A percentile compares a stretch with the other conserved stretches of the same genome.
phyloP scores from a whole-genome alignment of 495 filamentous ascomycete species.

The Collariella sp. region DNA sequence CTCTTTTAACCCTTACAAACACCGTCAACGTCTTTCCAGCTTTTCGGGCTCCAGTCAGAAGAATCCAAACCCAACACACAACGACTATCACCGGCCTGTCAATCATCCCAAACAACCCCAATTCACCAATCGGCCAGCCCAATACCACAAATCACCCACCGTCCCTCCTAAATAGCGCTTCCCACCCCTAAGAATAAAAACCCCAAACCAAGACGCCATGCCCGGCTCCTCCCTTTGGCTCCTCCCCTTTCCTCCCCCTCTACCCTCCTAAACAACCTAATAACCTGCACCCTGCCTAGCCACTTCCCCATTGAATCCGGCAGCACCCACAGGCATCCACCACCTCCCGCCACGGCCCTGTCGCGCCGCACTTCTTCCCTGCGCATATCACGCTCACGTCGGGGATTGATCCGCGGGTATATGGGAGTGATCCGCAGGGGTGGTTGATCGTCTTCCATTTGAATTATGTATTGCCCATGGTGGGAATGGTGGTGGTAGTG shows the following conservation, averaged over 20 bases:
- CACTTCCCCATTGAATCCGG: slow-evolving; percentile 19
- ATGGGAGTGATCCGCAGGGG: slow-evolving; percentile 16
- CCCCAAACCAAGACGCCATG: too few species aligned
- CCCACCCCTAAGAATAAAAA: slow-evolving; percentile 4
- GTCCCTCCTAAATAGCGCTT: too few species aligned
- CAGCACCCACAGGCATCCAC: slow-evolving; percentile 5
- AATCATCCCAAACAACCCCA: too few species aligned
- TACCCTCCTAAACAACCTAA: slow-evolving; percentile 18
- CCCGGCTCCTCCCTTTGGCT: slow-evolving; percentile 29
- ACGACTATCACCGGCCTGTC: too few species aligned
- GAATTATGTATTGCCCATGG: neutral
- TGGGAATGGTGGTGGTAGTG: neutral
- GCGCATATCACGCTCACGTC: slow-evolving; percentile 29
- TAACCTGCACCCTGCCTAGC: slow-evolving; percentile 17
- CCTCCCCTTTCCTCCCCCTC: slow-evolving; percentile 23
- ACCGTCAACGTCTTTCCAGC: too few species aligned
- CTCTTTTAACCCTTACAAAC: too few species aligned
- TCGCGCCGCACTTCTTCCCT: slow-evolving; percentile 20
- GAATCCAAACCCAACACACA: too few species aligned
- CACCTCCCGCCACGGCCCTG: too few species aligned
- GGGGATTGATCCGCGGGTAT: slow-evolving; percentile 13
- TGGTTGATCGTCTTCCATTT: slow-evolving; percentile 21
- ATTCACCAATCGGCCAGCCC: too few species aligned
- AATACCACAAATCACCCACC: too few species aligned
- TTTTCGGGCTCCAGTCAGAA: too few species aligned